Evolutionary conservation across 148 eudicot genomes (phyloP).

Genomic region (Agrostemma githago): DNA sequence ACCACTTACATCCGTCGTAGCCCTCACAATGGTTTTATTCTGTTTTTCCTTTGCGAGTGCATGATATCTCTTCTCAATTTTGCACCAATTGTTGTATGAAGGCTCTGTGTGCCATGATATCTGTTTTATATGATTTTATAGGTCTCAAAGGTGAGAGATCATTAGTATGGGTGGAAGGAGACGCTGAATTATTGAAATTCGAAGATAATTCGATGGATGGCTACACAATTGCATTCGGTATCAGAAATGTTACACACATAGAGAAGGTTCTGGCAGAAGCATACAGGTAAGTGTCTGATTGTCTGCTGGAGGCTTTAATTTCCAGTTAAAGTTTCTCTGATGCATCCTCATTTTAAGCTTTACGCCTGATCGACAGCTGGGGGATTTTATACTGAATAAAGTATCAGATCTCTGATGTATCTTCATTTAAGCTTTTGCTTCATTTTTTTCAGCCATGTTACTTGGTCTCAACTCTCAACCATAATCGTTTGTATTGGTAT

Average conservation of each 20-base stretch:
- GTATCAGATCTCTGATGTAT: neutral
- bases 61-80: neutral
- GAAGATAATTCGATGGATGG: conserved; percentile 88
- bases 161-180: conserved; percentile 92
- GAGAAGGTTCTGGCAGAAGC: conserved; percentile 93
- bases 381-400: no score
- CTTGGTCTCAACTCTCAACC: neutral
- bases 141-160: conserved; percentile 58
- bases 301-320: neutral
- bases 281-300: conserved; percentile 43
- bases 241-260: conserved; percentile 96
- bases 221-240: conserved; percentile 94
- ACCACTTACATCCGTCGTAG: neutral
- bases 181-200: conserved; percentile 79
- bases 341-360: neutral
- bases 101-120: neutral
- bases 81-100: neutral
- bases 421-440: neutral
- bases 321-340: neutral
- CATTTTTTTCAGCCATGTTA: neutral
- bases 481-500: neutral
- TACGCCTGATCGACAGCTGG: no score
- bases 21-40: neutral
- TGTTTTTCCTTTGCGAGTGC: neutral
- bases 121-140: conserved; percentile 18